phyloP scores from a whole-genome alignment of 78 protist species.

The Monosiga brevicollis region DNA sequence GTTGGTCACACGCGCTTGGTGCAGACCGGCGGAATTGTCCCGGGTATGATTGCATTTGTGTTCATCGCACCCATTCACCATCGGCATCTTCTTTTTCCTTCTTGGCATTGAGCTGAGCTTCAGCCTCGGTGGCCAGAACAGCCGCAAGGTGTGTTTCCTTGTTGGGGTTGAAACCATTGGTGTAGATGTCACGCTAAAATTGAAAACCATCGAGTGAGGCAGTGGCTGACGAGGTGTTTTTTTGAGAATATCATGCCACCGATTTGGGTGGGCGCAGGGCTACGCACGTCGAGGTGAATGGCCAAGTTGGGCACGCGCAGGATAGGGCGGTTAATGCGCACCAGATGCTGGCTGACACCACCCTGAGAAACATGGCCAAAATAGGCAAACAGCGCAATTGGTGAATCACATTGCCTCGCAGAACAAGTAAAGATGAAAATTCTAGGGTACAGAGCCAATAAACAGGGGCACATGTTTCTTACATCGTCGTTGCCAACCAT shows the following conservation, averaged over 20 bases:
- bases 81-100: too few relatives aligned
- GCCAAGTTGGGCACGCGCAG: constrained; percentile 78
- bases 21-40: neutral
- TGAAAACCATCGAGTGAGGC: neutral
- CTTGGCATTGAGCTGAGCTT: neutral
- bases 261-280: constrained; percentile 3
- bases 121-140: constrained; percentile 38
- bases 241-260: neutral
- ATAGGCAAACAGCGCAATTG: too few relatives aligned
- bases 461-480: too few relatives aligned
- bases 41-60: neutral
- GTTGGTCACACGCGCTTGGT: too few relatives aligned
- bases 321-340: constrained; percentile 38
- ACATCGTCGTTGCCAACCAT: constrained; percentile 18
- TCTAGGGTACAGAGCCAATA: too few relatives aligned
- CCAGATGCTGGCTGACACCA: neutral
- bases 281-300: constrained; percentile 73
- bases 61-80: too few relatives aligned
- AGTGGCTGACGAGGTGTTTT: neutral
- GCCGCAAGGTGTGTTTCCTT: constrained; percentile 77
- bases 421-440: too few relatives aligned
- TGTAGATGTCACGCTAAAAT: constrained; percentile 20
- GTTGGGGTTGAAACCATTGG: constrained; percentile 72
- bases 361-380: too few relatives aligned
- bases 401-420: too few relatives aligned